Base-by-base conservation (phyloP, 805 yeast genomes). In the Saturnispora bothae region DNA sequence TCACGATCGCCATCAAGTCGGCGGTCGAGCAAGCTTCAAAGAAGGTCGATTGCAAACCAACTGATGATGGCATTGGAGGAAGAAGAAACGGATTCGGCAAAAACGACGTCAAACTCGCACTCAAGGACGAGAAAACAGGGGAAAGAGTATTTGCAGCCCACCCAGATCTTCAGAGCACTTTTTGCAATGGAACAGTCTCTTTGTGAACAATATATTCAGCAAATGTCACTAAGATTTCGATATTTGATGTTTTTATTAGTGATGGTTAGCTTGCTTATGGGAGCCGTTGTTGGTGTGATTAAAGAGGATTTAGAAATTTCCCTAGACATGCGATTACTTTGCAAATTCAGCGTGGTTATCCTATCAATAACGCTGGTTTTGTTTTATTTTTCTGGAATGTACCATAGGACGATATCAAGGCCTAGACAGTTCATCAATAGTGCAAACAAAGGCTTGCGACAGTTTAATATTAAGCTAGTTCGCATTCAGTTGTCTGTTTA, bases 391-490 rank as follows among this genome's bases (percentile, higher is more conserved):
- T 79, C 94, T 18, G 98, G 98, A 1, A 92, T 86, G 60, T 92
- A 89, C 57, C 73, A 73, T 41, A 73, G 92, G 43, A 84, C 95
- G 0, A 83, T 89, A 39, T 79, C 83, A 13, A 64, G 77, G 30
- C 95, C 96, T 2, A 70, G 94, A 43, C 69, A 74, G 52, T 89
- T 86, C 53, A 62, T 92, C 39, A 64, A 76, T 1, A 73, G 80
- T n/a, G 76, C 96, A 6, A 92, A 92, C 57, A 85, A 84, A 54
- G 96, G 96, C 0, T 62, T 89, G 19, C 63, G 96, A 35, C 89
- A 84, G 49, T 65, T 88, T 47, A 88, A 92, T 53, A 66, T 85
- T 28, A 69, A 86, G 45, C 57, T 86, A 28, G 88, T 85, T 8
- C 78, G 78, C 50, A 76, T 79, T 10, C 57, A 63, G 18, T 58